Conservation (phyloP, 495 filamentous ascomycete species). For the Echria macrotheca region DNA sequence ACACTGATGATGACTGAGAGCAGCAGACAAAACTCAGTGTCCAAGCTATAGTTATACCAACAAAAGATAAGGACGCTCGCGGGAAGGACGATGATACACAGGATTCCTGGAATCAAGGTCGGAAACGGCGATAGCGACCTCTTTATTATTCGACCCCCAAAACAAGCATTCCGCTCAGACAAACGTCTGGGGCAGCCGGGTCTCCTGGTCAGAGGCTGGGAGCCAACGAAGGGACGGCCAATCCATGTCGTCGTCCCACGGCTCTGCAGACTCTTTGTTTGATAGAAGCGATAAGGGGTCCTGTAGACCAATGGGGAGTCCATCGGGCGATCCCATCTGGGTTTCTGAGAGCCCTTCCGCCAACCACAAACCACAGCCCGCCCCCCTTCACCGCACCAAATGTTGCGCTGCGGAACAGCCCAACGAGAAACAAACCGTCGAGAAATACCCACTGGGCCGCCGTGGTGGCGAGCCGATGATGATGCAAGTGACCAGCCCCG, state of each 20-base stretch:
- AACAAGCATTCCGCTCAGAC: conserved; percentile 9
- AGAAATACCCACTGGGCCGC: conserved; percentile 2
- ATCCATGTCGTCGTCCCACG: conserved; percentile 17
- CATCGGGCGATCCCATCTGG: conserved; percentile 8
- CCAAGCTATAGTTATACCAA: too few relatives aligned
- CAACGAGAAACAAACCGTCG: neutral
- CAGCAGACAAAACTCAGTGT: too few relatives aligned
- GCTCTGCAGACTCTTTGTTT: conserved; percentile 16
- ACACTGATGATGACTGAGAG: neutral
- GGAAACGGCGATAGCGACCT: too few relatives aligned
- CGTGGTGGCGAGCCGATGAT: conserved; percentile 8
- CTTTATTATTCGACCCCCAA: neutral
- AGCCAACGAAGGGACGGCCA: conserved; percentile 12
- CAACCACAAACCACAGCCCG: conserved; percentile 11
- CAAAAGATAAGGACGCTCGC: too few relatives aligned
- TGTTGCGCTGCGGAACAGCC: neutral
- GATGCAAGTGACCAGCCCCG: conserved; percentile 13
- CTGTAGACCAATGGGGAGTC: conserved; percentile 10
- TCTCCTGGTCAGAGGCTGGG: conserved; percentile 17
- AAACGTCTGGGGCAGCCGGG: conserved; percentile 2
- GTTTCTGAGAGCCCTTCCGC: neutral
- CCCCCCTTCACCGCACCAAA: neutral
- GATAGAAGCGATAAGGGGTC: conserved; percentile 19
- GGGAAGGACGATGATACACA: neutral
- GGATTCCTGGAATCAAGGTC: neutral